Base-by-base conservation (phyloP, 2,329 filamentous ascomycete species). In the Torrubiellomyces zombiae region DNA sequence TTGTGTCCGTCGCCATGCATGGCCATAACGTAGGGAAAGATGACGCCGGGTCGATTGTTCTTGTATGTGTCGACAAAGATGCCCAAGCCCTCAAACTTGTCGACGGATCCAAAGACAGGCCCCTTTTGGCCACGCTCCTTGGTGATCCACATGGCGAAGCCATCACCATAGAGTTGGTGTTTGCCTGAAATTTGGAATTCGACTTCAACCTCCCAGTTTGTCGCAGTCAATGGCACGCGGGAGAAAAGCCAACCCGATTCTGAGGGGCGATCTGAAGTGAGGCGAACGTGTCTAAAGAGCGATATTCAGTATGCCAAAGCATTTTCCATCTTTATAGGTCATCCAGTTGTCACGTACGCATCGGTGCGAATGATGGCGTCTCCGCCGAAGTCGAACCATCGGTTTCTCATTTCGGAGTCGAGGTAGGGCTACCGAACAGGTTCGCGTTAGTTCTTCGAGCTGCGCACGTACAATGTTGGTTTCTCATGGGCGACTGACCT, bases 11-110 rank as follows among this genome's bases (percentile, higher is more conserved):
- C 89, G 31, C 89, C 89, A 38, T 83, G 63, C 89, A 95, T 95
- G 34, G 85, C 86, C 85, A 95, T 94, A 43, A 98, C 77, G 47
- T 93, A 94, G 25, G 89, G 89, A 55, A 98, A 98, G 23, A 93
- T 79, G 20, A 82, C 77, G 21, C 89, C 89, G 1, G 89, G 86
- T 9, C 89, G 74, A 60, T 94, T 93, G 62, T 98, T 98, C 72
- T 98, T 98, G 66, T 98, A 98, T 21, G 89, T 98, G 50, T 98
- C 89, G 56, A 98, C 70, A 60, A 94, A 95, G 51, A 98, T 67
- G 27, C 83, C 89, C 23, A 98, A 66, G 4, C 89, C 89, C 50
- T 98, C 86, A 40, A 95, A 98, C 35, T 70, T 70, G 55, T 98
- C 86, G 16, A 66, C 62, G 38, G 75, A 75, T 25, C 89, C 89